Percentiles rank a stretch among this genome's conserved stretches.
Evolutionary conservation across 768 basidiomycete genomes (phyloP).

Genomic region (Leccinum imitatum): DNA sequence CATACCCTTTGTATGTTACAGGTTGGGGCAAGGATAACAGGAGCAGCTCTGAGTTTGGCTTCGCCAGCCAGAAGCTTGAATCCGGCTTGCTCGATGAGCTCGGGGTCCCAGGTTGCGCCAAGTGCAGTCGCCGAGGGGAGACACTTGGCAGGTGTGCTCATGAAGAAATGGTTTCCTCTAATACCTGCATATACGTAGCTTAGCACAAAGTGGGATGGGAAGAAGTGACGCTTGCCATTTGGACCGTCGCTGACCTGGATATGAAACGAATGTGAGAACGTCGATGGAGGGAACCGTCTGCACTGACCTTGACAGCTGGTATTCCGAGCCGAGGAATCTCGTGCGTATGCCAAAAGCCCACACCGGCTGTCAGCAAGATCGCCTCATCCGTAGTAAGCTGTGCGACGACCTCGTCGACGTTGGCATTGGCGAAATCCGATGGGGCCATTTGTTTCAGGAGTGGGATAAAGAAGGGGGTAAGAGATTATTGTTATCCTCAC

Average conservation of each 20-base stretch:
- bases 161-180: constrained; percentile 75
- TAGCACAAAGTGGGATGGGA: not conserved
- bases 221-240: constrained; percentile 47
- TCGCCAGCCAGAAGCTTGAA: constrained; percentile 66
- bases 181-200: constrained; percentile 34
- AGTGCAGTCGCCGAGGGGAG: constrained; percentile 74
- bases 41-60: constrained; percentile 67
- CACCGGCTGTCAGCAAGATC: constrained; percentile 68
- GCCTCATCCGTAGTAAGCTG: constrained; percentile 72
- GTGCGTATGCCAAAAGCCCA: constrained; percentile 78
- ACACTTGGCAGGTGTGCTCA: constrained; percentile 79
- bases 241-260: constrained; percentile 74
- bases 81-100: constrained; percentile 62
- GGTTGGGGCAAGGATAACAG: constrained; percentile 74
- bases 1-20: constrained; percentile 79
- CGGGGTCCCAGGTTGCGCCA: constrained; percentile 71
- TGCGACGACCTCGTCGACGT: constrained; percentile 61
- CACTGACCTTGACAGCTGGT: constrained; percentile 61
- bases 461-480: constrained; percentile 6
- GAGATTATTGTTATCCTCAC: not conserved
- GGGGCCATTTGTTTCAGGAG: constrained; percentile 47
- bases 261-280: constrained; percentile 4
- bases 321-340: constrained; percentile 63
- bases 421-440: constrained; percentile 66
- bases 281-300: constrained; percentile 3